phyloP scores from a whole-genome alignment of 495 filamentous ascomycete species.

The Penicillium riverlandense region DNA sequence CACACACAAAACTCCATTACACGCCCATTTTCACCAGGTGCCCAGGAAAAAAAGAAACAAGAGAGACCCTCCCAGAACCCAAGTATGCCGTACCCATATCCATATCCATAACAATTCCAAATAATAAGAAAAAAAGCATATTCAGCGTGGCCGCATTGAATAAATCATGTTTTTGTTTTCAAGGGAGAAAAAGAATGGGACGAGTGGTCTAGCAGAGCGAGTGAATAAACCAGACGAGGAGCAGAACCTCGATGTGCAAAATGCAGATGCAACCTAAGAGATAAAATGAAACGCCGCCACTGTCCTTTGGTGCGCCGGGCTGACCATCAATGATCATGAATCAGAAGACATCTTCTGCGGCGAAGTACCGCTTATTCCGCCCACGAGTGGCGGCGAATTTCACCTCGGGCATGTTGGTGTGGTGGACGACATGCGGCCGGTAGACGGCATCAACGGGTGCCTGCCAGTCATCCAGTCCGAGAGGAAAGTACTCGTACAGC shows the following conservation, averaged over 20 bases:
- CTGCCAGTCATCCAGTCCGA: constrained; percentile 87
- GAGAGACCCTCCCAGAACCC: neutral
- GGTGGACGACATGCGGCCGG: constrained; percentile 86
- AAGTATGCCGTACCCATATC: neutral
- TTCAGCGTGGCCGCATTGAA: constrained; percentile 1
- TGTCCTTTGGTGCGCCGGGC: constrained; percentile 1
- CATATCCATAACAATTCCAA: neutral
- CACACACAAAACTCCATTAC: neutral
- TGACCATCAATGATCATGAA: neutral
- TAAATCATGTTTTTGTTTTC: neutral
- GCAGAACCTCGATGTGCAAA: constrained; percentile 6
- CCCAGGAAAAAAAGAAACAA: neutral
- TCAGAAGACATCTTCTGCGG: constrained; percentile 52
- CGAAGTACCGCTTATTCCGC: constrained; percentile 76
- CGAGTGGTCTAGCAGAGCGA: constrained; percentile 3
- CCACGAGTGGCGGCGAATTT: constrained; percentile 63
- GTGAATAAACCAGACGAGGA: neutral
- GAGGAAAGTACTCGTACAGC: constrained; percentile 86
- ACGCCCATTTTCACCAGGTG: neutral
- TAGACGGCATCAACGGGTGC: constrained; percentile 88
- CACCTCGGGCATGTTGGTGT: constrained; percentile 72
- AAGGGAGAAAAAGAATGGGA: constrained; percentile 9
- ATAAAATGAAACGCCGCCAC: constrained; percentile 3
- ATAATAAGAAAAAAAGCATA: neutral
- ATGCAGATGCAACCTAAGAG: constrained; percentile 15